phyloP scores from a whole-genome alignment of 805 yeast genomes.

The Candida morakotiae region DNA sequence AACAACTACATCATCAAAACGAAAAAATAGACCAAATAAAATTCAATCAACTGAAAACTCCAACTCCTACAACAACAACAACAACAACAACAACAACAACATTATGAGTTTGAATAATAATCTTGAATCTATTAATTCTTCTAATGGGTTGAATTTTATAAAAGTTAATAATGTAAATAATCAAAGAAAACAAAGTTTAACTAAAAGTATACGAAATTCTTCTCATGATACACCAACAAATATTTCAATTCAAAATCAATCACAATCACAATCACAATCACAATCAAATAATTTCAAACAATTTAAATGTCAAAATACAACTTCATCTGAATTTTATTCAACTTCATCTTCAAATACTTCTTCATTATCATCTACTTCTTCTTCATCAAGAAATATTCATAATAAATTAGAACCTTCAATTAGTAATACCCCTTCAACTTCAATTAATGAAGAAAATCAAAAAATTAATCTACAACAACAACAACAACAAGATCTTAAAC shows the following conservation, averaged over 20 bases:
- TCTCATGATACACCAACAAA: conserved; percentile 13
- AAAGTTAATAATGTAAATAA: conserved; percentile 7
- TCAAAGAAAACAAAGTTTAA: conserved; percentile 8
- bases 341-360: conserved; percentile 1
- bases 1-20: conserved; percentile 34
- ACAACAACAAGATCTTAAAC: neutral
- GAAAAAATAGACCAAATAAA: conserved; percentile 27
- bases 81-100: neutral
- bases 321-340: conserved; percentile 1
- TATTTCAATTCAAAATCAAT: conserved; percentile 2
- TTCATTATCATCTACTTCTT: conserved; percentile 4
- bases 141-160: neutral
- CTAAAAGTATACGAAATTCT: conserved; percentile 11
- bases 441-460: conserved; percentile 4
- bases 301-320: conserved; percentile 8
- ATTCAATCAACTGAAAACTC: conserved; percentile 6
- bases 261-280: neutral
- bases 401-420: neutral
- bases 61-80: neutral
- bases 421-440: conserved; percentile 8
- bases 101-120: neutral
- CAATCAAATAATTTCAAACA: neutral
- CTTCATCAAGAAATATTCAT: conserved; percentile 8
- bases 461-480: too few relatives aligned
- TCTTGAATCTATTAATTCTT: neutral